Evolutionary conservation across 179 eudicot species (phyloP).

Genomic region (Spinacia oleracea): DNA sequence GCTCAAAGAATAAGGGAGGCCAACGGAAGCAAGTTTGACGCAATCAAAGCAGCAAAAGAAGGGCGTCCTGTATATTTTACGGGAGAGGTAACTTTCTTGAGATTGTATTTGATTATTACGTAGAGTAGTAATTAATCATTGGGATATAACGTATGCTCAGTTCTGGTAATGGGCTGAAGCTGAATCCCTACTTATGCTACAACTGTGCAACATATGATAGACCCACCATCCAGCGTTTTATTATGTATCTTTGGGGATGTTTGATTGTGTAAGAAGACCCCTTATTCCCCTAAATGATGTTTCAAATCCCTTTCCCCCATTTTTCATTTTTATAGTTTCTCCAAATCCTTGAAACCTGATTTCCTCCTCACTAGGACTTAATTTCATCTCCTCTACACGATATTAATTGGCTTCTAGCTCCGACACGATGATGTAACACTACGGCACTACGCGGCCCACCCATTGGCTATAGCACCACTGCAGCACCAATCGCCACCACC

Average conservation of each 20-base stretch:
- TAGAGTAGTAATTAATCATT: background rate
- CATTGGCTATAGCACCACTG: too few species aligned
- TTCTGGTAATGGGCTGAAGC: background rate
- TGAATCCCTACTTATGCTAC: background rate
- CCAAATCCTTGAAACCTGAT: too few species aligned
- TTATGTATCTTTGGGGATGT: background rate
- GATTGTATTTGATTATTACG: background rate
- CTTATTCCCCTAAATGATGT: too few species aligned
- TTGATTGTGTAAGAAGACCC: too few species aligned
- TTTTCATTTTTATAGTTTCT: too few species aligned
- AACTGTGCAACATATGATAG: background rate
- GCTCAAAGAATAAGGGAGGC: constrained; percentile 73
- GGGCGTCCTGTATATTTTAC: constrained; percentile 80
- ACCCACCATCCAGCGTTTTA: background rate
- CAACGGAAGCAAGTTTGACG: constrained; percentile 63
- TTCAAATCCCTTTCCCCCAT: too few species aligned
- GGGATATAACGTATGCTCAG: background rate
- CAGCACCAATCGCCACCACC: too few species aligned
- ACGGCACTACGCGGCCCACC: too few species aligned
- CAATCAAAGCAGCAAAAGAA: constrained; percentile 76
- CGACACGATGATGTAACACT: too few species aligned
- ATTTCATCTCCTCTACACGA: too few species aligned
- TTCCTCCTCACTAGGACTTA: too few species aligned
- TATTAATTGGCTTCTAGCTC: too few species aligned
- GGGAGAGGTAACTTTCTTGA: constrained; percentile 61